Conservation (phyloP, 2,329 filamentous ascomycete genomes). For the Ceratocystis huliohia region DNA sequence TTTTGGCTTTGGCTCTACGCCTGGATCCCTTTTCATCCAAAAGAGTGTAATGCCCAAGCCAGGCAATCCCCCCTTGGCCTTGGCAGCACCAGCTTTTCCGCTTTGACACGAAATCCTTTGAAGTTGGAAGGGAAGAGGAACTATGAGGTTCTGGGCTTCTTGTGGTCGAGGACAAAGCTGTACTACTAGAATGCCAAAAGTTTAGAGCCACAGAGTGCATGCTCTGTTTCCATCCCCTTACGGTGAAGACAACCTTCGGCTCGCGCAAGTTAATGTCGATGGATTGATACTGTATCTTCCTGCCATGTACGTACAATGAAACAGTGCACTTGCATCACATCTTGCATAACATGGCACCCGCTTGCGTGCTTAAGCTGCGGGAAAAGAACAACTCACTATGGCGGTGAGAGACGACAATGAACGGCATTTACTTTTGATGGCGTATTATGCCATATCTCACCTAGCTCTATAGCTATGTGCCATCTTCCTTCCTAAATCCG, state of each 20-base stretch:
- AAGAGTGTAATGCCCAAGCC: neutral
- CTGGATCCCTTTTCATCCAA: neutral
- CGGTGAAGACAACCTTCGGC: neutral
- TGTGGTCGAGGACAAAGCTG: too few species aligned
- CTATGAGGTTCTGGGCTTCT: neutral
- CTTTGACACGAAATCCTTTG: slow-evolving; percentile 2
- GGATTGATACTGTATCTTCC: neutral
- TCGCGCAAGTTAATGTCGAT: neutral
- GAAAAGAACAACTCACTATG: slow-evolving; percentile 15
- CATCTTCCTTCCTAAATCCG: too few species aligned
- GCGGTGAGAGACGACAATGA: slow-evolving; percentile 11
- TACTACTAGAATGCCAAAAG: too few species aligned
- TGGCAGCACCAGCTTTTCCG: neutral
- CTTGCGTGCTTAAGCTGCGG: neutral
- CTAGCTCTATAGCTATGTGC: too few species aligned
- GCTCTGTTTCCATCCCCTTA: too few species aligned
- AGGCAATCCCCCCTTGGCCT: neutral
- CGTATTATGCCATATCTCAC: too few species aligned
- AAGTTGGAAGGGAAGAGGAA: neutral
- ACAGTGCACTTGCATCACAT: slow-evolving; percentile 1
- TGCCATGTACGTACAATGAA: neutral
- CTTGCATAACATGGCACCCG: neutral
- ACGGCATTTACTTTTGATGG: neutral
- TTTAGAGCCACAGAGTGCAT: too few species aligned
- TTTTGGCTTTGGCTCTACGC: too few species aligned